Evolutionary conservation across 1,284 basidiomycete genomes (phyloP), one percentile per base, ranked within the genome.

Genomic region (Meira miltonrushii): DNA sequence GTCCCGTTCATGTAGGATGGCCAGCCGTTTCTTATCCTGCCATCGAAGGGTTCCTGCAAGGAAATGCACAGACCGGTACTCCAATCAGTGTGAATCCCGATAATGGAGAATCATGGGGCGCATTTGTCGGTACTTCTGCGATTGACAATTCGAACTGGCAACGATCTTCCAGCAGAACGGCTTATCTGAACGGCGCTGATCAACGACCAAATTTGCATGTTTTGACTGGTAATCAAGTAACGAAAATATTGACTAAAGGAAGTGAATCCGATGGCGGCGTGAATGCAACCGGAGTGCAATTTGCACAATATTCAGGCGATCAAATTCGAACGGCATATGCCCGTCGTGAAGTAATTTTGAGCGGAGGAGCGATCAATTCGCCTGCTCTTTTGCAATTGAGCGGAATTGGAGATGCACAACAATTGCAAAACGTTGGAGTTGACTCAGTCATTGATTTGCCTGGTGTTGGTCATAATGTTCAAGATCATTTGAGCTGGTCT

Each of bases 381-480:
- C 82, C 83, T 10, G 81, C 89, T 81, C 83, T 89, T 43, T 82
- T 90, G 12, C 82, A 88, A 81, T 81, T 88, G 38, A 87, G 85
- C 15, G 88, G 88, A 4, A 75, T 88, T 21, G 87, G 87, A 0
- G 62, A 62, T 11, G 50, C 55, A 4, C 52, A 60, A 12, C 62
- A 68, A 56, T 62, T 74, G 9, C 23, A 51, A 7, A 61, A 57
- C 1, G 40, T 61, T 23, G 62, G 61, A 47, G 69, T 69, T 25
- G 37, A 61, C 1, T 37, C 61, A 2, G 7, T 67, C 10, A 60
- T 65, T 19, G 49, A 67, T 8, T 58, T 66, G n/a, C 37, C 55
- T 4, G 59, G 61, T 15, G 72, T 75, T 1, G 75, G 75, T 5
- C 64, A 71, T 39, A 58, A 72, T 58, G 55, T 74, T 57, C 64